Base-by-base conservation (phyloP, 1,139 yeast genomes). In the Zygoascus meyerae region DNA sequence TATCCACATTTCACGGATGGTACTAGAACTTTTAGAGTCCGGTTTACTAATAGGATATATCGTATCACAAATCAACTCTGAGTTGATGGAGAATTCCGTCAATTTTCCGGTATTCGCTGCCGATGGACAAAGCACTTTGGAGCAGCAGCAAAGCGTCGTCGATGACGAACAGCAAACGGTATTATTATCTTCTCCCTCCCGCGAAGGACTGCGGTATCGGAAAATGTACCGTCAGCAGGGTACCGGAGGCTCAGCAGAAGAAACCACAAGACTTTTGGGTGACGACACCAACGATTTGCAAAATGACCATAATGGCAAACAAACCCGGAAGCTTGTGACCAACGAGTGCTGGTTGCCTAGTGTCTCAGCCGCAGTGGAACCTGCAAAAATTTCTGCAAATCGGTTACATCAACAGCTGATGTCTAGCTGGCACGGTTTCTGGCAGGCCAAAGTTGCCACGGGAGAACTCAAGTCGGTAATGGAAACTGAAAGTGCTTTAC, bases 401-500 rank as follows among this genome's bases (percentile, higher is more conserved):
- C 29, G 16, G 2, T 29, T 35, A 4, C 39, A 35, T 18, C 29
- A 14, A 7, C 9, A 35, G 12, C 43, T 66, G 14, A 46, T 66
- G 21, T 18, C 47, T 15, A 48, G 52, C 40, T 67, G 64, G 50
- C 71, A 67, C 48, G 48, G 37, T 6, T 50, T 37, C 37, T 67
- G 71, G 71, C 47, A 45, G 12, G 38, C 41, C 5, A 54, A 55
- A 14, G 62, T 63, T 2, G 45, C 30, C n/a, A 28, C 41, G 4
- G 63, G 66, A 5, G 32, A 34, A 16, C 58, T 67, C 11, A 49
- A 48, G 35, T 55, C 61, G 4, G 68, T 66, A 8, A 53, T 67
- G 55, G 68, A 67, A 44, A 58, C 60, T 29, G 71, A 68, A 35
- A 17, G 39, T 14, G 56, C 56, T 41, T 47, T 62, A 28, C 42